Base-by-base conservation (phyloP, 768 basidiomycete genomes). In the Lactarius akahatsu region DNA sequence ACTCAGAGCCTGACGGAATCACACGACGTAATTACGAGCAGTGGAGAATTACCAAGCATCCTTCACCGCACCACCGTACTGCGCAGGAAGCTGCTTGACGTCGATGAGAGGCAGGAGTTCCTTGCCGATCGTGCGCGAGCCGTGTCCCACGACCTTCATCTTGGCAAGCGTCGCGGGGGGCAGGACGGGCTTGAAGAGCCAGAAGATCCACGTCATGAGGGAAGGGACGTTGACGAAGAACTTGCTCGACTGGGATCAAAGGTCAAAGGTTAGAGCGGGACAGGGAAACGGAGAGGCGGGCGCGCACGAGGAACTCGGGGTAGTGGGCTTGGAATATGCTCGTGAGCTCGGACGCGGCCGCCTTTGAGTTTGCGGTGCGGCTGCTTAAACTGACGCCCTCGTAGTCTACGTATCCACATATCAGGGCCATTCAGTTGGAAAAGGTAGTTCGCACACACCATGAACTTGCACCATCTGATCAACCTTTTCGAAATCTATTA, bases 171-270 rank as follows among this genome's bases (percentile, higher is more conserved):
- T 93, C 34, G 83, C 83, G 8, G 89, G 75, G 1, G 91, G 83
- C 16, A 94, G 74, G 68, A 94, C 73, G 0, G 90, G 82, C 73
- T 88, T 93, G 81, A 93, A 92, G 26, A 78, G 66, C 91, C 91
- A 93, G 78, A 91, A 94, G 66, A 94, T 82, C 91, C 91, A 93
- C 47, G 86, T 83, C 70, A 92, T 80, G 64, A 90, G 72, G 2
- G 84, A 83, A 0, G 92, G 92, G 15, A 94, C 90, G 71, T 91
- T 91, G 72, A 94, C 80, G 72, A 94, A 93, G 78, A 87, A 90
- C 74, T 93, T 93, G 73, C 82, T 83, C 71, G 84, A 81, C 88
- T 90, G 68, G 26, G 16, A 5, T 15, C 20, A 18, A 23, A 38
- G 11, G 57, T 40, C 26, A 64, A 15, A 40, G 11, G 30, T 54